Evolutionary conservation across 2,329 filamentous ascomycete species (phyloP), one percentile per base, ranked within the genome.

Genomic region (Hypoxylon sp.): DNA sequence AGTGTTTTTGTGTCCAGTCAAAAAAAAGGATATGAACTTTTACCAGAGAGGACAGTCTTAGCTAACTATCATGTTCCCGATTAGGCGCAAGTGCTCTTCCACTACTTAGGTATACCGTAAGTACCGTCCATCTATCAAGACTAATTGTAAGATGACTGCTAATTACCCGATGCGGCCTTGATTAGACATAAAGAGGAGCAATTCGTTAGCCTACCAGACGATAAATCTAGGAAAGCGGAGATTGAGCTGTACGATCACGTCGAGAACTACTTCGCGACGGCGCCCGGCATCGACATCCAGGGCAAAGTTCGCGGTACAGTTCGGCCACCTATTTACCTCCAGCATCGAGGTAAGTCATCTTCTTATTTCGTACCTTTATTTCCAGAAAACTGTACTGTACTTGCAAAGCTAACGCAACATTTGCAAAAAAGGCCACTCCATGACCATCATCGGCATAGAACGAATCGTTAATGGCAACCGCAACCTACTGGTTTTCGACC

Each of bases 371-470:
- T 17, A 8, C 17, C 39, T 42, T 44, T 35, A 29, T 17, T 17
- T 31, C 17, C 19, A 39, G 42, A 17, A 46, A 19, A 24, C 37
- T 31, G 2, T n/a, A 37, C 13, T 14, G 4, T 37, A 19, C 39
- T 19, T 19, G 8, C 9, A 17, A 42, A 6, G n/a, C 24, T 52
- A 37, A 50, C 26, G 53, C 35, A 55, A 19, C 37, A 17, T 14
- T 14, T 29, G n/a, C 22, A 35, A 46, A 31, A 31, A 26, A 86
- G 93, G 94, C 2, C 95, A 98, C 78, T 98, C 94, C 1, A 85
- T 97, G 83, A 97, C 94, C 0, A 94, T 98, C 56, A 85, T 98
- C 60, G 95, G 95, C 0, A 85, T 97, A 26, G 94, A 98, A 79
- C 88, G 87, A 71, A 87, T 86, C 29, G 83, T 81, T 35, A 85